phyloP scores from a whole-genome alignment of 306 rosid species.

The Pyrus communis region DNA sequence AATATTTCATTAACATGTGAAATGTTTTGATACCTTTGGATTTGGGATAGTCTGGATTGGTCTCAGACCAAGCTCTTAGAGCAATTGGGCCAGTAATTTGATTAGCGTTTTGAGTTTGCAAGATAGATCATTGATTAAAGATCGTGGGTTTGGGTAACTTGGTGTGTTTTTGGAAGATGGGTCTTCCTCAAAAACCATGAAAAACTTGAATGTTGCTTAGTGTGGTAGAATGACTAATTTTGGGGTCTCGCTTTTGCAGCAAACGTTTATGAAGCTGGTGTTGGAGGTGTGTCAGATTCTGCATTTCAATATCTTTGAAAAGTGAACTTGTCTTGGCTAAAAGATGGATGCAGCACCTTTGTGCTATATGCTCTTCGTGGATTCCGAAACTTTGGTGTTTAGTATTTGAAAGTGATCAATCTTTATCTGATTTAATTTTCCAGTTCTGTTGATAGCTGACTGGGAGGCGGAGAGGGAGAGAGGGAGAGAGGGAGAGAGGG shows the following conservation, averaged over 20 bases:
- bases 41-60: constrained; percentile 6
- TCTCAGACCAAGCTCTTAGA: constrained; percentile 14
- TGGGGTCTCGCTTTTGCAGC: constrained; percentile 12
- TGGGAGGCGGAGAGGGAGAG: no score
- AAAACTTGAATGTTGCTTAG: neutral
- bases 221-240: constrained; percentile 14
- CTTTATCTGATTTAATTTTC: no score
- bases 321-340: no score
- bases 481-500: no score
- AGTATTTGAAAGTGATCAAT: no score
- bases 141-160: neutral
- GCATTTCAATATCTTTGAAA: no score
- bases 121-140: constrained; percentile 10
- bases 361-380: no score
- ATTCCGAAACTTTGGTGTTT: no score
- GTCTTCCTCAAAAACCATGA: neutral
- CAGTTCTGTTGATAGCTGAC: no score
- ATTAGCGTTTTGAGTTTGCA: constrained; percentile 15
- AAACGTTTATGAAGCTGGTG: no score
- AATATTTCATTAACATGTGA: neutral
- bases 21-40: constrained; percentile 3
- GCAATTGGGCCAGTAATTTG: neutral
- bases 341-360: no score
- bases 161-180: constrained; percentile 5
- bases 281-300: no score